Conservation (phyloP, 257 asterid genomes). For the Gynochthodes officinalis region DNA sequence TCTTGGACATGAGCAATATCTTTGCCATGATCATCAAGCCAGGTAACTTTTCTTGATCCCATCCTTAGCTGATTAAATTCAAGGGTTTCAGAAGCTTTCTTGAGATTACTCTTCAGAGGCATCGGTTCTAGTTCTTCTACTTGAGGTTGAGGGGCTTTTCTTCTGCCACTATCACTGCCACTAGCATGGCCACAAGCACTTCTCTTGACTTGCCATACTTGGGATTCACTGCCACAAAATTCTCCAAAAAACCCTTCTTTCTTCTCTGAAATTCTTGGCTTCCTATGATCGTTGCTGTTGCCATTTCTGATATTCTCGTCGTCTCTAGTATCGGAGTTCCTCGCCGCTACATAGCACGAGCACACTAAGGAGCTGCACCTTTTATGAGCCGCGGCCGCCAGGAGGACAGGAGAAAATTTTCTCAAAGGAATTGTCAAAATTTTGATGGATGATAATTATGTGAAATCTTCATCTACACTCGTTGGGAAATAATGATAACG, state of each 20-base stretch:
- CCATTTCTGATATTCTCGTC: conserved; percentile 24
- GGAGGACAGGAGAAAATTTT: conserved; percentile 19
- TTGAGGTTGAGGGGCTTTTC: no score
- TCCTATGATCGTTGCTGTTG: background rate
- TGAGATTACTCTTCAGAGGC: conserved; percentile 62
- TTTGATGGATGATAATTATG: background rate
- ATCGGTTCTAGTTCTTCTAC: background rate
- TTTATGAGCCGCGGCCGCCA: conserved; percentile 45
- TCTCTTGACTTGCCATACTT: background rate
- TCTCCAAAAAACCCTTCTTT: conserved; percentile 16
- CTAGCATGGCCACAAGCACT: background rate
- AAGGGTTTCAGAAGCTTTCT: conserved; percentile 31
- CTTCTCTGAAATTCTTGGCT: background rate
- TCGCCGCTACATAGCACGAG: conserved; percentile 62
- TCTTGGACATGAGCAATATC: conserved; percentile 66
- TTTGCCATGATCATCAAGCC: conserved; percentile 68
- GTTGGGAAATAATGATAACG: conserved; percentile 2
- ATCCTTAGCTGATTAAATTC: conserved; percentile 5
- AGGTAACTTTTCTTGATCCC: conserved; percentile 53
- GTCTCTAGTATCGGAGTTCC: conserved; percentile 46
- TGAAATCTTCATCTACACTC: conserved; percentile 2
- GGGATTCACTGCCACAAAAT: conserved; percentile 11
- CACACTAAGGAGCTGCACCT: conserved; percentile 57
- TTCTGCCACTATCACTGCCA: background rate
- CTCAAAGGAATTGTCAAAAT: background rate